Percentiles rank a stretch among this genome's conserved stretches.
phyloP scores from a whole-genome alignment of 2,329 filamentous ascomycete genomes.

The Apiospora saccharicola region DNA sequence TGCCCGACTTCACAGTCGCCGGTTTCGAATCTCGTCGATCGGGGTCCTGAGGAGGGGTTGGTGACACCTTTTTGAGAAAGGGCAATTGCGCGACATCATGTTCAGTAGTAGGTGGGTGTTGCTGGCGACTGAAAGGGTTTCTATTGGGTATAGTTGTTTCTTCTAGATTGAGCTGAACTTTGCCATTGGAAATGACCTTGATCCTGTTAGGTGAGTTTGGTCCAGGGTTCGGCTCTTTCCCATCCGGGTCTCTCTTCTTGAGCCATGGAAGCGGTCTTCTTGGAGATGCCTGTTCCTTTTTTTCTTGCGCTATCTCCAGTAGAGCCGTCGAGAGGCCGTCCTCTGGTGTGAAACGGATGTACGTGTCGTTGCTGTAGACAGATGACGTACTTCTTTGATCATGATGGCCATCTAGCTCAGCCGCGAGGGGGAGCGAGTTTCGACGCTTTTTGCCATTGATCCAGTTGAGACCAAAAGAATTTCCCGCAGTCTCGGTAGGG shows the following conservation, averaged over 20 bases:
- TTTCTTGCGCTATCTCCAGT: constrained; percentile 25
- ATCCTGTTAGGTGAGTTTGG: neutral
- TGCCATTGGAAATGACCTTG: constrained; percentile 30
- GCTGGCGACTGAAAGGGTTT: neutral
- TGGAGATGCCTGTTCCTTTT: neutral
- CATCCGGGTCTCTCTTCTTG: constrained; percentile 31
- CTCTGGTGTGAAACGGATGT: constrained; percentile 36
- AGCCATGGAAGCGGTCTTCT: constrained; percentile 36
- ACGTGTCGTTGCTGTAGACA: constrained; percentile 34
- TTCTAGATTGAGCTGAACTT: constrained; percentile 23
- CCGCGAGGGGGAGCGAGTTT: neutral
- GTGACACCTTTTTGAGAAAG: neutral
- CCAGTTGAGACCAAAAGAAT: neutral
- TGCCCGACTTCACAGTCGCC: neutral
- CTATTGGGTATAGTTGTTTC: neutral
- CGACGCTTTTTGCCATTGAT: neutral
- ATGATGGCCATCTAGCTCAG: constrained; percentile 30
- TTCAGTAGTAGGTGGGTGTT: neutral
- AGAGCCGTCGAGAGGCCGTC: constrained; percentile 29
- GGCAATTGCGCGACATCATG: neutral
- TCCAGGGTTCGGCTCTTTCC: neutral
- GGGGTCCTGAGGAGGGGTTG: neutral
- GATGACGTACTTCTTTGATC: constrained; percentile 29
- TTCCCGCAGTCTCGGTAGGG: constrained; percentile 22
- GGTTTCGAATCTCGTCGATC: neutral